Evolutionary conservation across 805 yeast genomes (phyloP), one percentile per base, ranked within the genome.

Genomic region (Barnettozyma sp.): DNA sequence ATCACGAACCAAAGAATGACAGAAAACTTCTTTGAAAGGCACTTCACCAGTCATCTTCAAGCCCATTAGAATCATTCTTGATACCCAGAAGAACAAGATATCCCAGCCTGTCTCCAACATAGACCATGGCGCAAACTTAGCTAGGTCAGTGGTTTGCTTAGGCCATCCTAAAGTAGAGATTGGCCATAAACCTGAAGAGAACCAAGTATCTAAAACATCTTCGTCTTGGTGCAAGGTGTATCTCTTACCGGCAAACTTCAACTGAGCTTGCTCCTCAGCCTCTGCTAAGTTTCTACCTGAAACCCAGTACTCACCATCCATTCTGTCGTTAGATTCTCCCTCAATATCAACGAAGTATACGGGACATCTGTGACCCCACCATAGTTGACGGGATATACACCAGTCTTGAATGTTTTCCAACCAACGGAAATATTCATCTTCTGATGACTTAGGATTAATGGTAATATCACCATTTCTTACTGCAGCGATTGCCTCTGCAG

Each of bases 361-460:
- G 19, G 98, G 98, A 64, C 95, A 84, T 66, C 97, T 78, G 68
- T 92, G 98, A 48, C 98, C 98, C 94, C 94, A 82, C 94, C 94
- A 84, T 36, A 76, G 59, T 62, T 76, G 82, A 65, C 98, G 83
- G 15, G 97, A 92, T 45, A 92, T 86, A 78, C 98, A 92, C 98
- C 98, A 92, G 66, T 92, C 98, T 68, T 92, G 97, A 48, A 88
- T 82, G 63, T 86, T 84, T 57, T 80, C 92, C 62, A 90, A 68
- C 98, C 98, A 92, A 59, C 78, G 84, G 78, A 81, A 82, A 63
- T 81, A 92, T 65, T 92, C 98, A 44, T 82, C 75, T 66, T 87
- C 95, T 11, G 96, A 87, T 15, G 88, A 68, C 63, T 82, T 81
- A 49, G 98, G 98, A 36, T 78, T 66, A 54, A 92, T 85, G 37